Evolutionary conservation across 495 filamentous ascomycete species (phyloP).

Genomic region (Talaromyces ruber): DNA sequence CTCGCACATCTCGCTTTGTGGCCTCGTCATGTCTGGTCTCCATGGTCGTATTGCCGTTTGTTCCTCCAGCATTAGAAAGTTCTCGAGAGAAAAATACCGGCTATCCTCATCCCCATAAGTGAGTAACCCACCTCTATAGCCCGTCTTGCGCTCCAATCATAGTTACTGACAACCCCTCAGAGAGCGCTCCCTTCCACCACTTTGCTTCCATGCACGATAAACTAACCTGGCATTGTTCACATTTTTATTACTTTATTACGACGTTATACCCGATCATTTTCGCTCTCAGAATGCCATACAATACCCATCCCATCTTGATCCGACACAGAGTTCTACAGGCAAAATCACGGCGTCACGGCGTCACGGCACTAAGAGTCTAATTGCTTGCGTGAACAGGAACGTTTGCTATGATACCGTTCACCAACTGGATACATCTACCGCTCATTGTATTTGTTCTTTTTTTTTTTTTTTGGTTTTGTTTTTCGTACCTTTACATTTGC

Average conservation of each 20-base stretch:
- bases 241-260: not conserved
- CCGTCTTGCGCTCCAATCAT: not conserved
- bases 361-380: not conserved
- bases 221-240: not conserved
- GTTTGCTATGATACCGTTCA: not conserved
- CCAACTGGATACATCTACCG: not conserved
- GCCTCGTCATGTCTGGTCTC: constrained; percentile 31
- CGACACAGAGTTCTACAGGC: not conserved
- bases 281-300: not conserved
- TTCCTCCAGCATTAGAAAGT: constrained; percentile 38
- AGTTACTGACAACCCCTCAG: not conserved
- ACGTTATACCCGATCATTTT: not conserved
- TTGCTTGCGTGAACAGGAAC: not conserved
- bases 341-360: not conserved
- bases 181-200: constrained; percentile 26
- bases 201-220: constrained; percentile 40
- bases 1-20: constrained; percentile 29
- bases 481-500: not conserved
- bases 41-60: constrained; percentile 35
- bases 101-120: constrained; percentile 30
- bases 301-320: not conserved
- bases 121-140: constrained; percentile 9
- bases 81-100: constrained; percentile 28
- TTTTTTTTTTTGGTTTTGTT: not conserved
- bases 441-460: not conserved